These are phyloP conservation scores for Lanmaoa pseudosensibilis DNA, from an alignment of 768 basidiomycete genomes.

Conservation along the genomic window DNA sequence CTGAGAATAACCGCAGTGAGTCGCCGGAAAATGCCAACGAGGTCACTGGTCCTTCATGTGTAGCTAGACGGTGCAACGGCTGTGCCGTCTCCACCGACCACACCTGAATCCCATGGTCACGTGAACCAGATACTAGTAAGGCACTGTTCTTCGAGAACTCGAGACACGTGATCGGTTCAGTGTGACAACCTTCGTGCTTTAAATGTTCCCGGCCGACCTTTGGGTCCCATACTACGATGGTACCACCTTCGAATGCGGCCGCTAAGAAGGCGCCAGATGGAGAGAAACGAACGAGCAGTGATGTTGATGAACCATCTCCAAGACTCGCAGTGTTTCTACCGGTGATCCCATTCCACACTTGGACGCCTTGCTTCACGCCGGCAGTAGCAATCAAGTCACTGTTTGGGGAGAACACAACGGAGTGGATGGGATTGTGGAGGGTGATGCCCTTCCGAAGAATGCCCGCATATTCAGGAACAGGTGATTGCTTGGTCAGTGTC, in stretches of 20 bases:
- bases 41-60: slow-evolving; percentile 20
- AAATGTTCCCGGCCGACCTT: slow-evolving; percentile 18
- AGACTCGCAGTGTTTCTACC: slow-evolving; percentile 22
- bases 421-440: slow-evolving; percentile 9
- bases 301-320: slow-evolving; percentile 10
- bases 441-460: not conserved
- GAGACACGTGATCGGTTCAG: slow-evolving; percentile 16
- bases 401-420: slow-evolving; percentile 16
- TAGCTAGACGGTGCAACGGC: slow-evolving; percentile 7
- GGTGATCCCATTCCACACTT: slow-evolving; percentile 23
- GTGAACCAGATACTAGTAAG: slow-evolving; percentile 20
- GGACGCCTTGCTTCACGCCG: slow-evolving; percentile 15
- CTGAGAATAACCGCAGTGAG: slow-evolving; percentile 20
- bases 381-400: slow-evolving; percentile 17
- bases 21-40: slow-evolving; percentile 24
- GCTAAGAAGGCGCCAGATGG: slow-evolving; percentile 22
- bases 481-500: not conserved
- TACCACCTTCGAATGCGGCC: slow-evolving; percentile 16
- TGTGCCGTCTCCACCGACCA: slow-evolving; percentile 24
- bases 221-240: slow-evolving; percentile 23
- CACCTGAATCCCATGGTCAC: slow-evolving; percentile 17
- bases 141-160: slow-evolving; percentile 17
- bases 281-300: slow-evolving; percentile 21
- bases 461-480: not conserved
- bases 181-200: slow-evolving; percentile 13